Conservation (phyloP, 306 rosid genomes). For the Astragalus membranaceus region DNA sequence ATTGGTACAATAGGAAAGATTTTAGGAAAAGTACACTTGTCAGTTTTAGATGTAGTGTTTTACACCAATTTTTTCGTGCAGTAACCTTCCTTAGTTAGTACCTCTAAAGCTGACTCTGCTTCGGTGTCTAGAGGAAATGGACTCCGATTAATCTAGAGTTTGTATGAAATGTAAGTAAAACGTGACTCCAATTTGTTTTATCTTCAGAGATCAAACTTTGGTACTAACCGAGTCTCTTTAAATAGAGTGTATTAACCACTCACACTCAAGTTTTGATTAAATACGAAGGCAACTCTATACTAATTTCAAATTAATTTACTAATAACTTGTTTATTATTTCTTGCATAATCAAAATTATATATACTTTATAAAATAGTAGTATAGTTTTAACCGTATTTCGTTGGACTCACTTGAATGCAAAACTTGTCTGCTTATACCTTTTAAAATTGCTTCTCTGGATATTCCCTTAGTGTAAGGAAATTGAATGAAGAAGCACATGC, state of each 20-base stretch:
- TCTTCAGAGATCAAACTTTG: too few species aligned
- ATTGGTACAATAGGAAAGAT: background rate
- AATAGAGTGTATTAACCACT: too few species aligned
- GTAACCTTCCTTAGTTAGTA: background rate
- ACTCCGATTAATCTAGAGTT: too few species aligned
- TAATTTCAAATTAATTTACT: background rate
- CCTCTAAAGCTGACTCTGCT: too few species aligned
- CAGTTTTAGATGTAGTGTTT: background rate
- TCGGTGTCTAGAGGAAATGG: too few species aligned
- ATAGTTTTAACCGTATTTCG: background rate
- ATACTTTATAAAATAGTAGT: background rate
- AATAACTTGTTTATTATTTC: background rate
- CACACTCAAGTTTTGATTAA: background rate
- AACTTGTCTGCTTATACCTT: slow-evolving; percentile 8
- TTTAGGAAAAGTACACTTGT: background rate
- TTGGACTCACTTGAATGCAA: background rate
- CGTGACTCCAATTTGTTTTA: too few species aligned
- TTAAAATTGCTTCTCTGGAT: background rate
- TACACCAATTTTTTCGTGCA: background rate
- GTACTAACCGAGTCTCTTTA: too few species aligned
- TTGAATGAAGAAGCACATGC: background rate
- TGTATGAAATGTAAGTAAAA: too few species aligned
- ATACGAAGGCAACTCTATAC: slow-evolving; percentile 17
- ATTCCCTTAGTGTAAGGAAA: slow-evolving; percentile 14
- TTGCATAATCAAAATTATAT: background rate